Base-by-base conservation (phyloP, 306 rosid genomes). In the Glycyrrhiza uralensis region DNA sequence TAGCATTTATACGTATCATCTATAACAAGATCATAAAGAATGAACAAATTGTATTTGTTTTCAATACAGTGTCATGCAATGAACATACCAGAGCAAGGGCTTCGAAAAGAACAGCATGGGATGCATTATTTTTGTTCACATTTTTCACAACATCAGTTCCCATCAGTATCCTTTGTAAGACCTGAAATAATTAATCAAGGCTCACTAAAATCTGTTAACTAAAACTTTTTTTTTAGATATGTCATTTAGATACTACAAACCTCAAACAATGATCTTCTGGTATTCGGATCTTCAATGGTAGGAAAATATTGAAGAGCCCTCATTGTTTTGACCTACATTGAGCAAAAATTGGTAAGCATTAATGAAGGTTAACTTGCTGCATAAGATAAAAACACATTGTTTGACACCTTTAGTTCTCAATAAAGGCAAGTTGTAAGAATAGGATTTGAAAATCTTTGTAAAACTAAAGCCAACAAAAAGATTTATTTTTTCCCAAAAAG, bases 71-170 rank as follows among this genome's bases (percentile, higher is more conserved):
- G 57, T n/a, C 4, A 18, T 33, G 13, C 65, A 42, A 46, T 47
- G 5, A 67, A 76, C 96, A 84, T 88, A 95, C 99, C 84, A 95
- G 89, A 76, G 99, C 99, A 63, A 95, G 96, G 65, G 99, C 99
- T 89, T 95, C 99, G 80, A 95, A 95, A 69, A 95, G 97, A 86
- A 95, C 99, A 64, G 99, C 99, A 75, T 95, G 97, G 7, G 99
- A 95, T 47, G 99, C 99, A 75, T 95, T 95, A 76, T 95, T 95
- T 85, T 95, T 95, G 85, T 95, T 95, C 55, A 95, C 99, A 84
- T 95, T 95, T 81, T 95, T 95, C 74, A 95, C 99, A 81, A 95
- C 99, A 88, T 95, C 99, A 5, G 97, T 95, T 50, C 99, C 99
- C 99, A 95, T 95, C 85, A 95, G 69, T 83, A 95, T 88, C 85